These are phyloP conservation scores for Avena eriantha DNA, from an alignment of 176 grass and related monocot genomes.

Conservation along the genomic window DNA sequence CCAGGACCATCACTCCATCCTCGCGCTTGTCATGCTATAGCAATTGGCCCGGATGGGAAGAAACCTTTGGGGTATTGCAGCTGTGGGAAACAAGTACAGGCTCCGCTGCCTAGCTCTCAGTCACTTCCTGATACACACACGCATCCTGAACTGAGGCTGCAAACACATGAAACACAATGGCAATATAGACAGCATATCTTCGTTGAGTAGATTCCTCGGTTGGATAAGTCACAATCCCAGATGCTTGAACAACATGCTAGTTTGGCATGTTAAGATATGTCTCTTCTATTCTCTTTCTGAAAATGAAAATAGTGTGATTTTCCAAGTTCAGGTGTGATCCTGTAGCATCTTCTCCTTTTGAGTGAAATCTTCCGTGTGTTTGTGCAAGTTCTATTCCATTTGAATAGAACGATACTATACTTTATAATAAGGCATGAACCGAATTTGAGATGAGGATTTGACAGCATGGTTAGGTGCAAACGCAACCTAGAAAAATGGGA, in stretches of 20 bases:
- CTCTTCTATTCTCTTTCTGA: background rate
- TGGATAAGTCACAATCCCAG: too few species aligned
- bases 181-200: conserved; percentile 36
- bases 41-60: background rate
- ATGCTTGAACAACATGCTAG: too few species aligned
- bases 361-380: background rate
- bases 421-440: too few species aligned
- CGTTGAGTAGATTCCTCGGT: too few species aligned
- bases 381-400: background rate
- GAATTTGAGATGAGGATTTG: background rate
- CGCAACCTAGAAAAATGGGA: too few species aligned
- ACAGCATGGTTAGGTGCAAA: too few species aligned
- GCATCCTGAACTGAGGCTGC: conserved; percentile 15
- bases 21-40: too few species aligned
- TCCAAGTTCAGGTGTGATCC: background rate
- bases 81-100: background rate
- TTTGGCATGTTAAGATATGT: background rate
- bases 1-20: too few species aligned
- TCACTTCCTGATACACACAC: background rate
- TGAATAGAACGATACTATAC: background rate
- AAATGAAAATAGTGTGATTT: background rate
- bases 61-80: background rate
- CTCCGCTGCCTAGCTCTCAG: background rate
- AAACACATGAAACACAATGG: conserved; percentile 34
- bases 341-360: background rate